These are phyloP conservation scores for Ensete ventricosum DNA, from an alignment of 176 grass and related monocot genomes.

Conservation along the genomic window DNA sequence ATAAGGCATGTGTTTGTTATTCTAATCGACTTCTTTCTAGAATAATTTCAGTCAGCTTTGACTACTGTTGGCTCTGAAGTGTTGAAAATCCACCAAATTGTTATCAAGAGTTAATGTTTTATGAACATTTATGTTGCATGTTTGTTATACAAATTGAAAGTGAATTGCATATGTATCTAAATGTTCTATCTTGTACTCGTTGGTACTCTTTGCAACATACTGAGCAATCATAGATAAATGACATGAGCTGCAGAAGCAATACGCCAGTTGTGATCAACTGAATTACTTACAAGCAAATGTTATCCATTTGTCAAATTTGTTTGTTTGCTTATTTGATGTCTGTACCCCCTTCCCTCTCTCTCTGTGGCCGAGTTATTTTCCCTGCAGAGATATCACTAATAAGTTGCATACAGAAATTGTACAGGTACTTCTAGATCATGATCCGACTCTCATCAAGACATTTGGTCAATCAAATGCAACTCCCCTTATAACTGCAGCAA, in stretches of 20 bases:
- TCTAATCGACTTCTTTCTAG: background rate
- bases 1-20: background rate
- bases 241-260: background rate
- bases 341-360: background rate
- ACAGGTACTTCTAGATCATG: slow-evolving; percentile 12
- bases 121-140: background rate
- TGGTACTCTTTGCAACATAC: background rate
- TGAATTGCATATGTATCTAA: background rate
- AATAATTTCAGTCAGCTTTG: background rate
- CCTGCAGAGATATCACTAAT: background rate
- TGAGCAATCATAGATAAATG: background rate
- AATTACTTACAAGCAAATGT: background rate
- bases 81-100: background rate
- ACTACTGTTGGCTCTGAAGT: background rate
- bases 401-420: slow-evolving; percentile 4
- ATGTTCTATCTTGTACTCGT: background rate
- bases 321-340: background rate
- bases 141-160: background rate
- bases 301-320: background rate
- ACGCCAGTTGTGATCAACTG: too few relatives aligned
- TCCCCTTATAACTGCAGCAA: slow-evolving; percentile 10
- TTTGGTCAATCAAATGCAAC: slow-evolving; percentile 14
- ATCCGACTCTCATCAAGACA: slow-evolving; percentile 7
- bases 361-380: too few relatives aligned
- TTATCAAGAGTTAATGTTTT: background rate